A percentile compares a stretch with the other conserved stretches of the same genome.
Conservation (phyloP, 1,284 basidiomycete genomes). For the Wolfiporia cocos region DNA sequence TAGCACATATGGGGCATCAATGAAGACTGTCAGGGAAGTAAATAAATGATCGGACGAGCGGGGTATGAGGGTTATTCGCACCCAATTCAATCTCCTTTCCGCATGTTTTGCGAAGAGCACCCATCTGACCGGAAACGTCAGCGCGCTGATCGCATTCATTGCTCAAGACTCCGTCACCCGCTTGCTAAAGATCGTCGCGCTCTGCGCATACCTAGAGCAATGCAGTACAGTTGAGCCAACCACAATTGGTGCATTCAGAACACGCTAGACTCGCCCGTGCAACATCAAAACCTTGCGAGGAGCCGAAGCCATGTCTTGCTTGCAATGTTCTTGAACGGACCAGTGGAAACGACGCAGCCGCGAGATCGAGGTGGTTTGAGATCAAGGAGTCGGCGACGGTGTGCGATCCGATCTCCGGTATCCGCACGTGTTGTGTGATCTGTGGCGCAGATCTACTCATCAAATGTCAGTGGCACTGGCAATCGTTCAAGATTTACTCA, state of each 20-base stretch:
- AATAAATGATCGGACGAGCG: background rate
- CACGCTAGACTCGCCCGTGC: slow-evolving; percentile 44
- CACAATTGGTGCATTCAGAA: background rate
- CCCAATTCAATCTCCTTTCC: slow-evolving; percentile 68
- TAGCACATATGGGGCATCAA: slow-evolving; percentile 75
- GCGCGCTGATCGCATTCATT: slow-evolving; percentile 1
- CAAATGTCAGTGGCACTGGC: too few relatives aligned
- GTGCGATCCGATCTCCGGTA: too few relatives aligned
- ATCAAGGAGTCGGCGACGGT: too few relatives aligned
- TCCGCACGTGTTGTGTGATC: too few relatives aligned
- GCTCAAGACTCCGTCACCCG: slow-evolving; percentile 37
- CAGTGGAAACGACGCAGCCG: too few relatives aligned
- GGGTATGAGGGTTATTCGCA: slow-evolving; percentile 22
- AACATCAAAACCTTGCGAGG: slow-evolving; percentile 44
- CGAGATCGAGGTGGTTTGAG: too few relatives aligned
- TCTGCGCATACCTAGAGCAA: slow-evolving; percentile 69
- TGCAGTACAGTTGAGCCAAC: slow-evolving; percentile 2
- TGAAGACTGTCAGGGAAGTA: slow-evolving; percentile 51
- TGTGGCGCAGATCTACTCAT: too few relatives aligned
- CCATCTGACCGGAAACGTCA: slow-evolving; percentile 40
- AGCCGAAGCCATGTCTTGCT: too few relatives aligned
- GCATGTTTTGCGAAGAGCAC: slow-evolving; percentile 69
- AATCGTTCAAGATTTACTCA: too few relatives aligned
- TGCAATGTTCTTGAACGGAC: too few relatives aligned
- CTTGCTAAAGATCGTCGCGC: slow-evolving; percentile 74